Evolutionary conservation across 2,329 filamentous ascomycete genomes (phyloP), one percentile per base, ranked within the genome.

Genomic region (Pseudonectria buxi): DNA sequence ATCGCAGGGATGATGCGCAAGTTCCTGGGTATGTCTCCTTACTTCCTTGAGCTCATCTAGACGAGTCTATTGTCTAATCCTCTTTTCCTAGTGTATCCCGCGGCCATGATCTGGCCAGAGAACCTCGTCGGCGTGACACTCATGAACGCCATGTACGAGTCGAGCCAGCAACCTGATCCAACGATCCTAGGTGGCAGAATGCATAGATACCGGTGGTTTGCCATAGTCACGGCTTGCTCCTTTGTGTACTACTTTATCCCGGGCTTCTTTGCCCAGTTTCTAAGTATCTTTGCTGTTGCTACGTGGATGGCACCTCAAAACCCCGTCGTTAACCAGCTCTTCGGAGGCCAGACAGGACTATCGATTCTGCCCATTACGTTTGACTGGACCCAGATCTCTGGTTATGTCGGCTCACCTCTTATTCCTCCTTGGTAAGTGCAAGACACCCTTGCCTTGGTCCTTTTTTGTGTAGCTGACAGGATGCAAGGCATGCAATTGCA

Each of bases 101-200:
- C 80, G 1, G 75, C 81, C 9, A 84, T 86, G 78, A 84, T 86
- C 39, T 86, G 82, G 81, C 83, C 83, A 0, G 69, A 67, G 2
- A 82, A 76, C 32, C 64, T 87, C 15, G 79, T 82, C 34, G 73
- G 74, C 5, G 74, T 81, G 7, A 74, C 79, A 1, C 61, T 86
- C 25, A 81, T 86, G 65, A 80, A 81, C 46, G 79, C 81, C 41
- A 79, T 88, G 66, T 83, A 88, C 51, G 82, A 86, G 44, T 60
- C 60, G 16, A 69, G 71, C 25, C 63, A 72, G 12, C 50, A 59
- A 11, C 62, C 59, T 2, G 73, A 74, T 54, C 74, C 58, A 26
- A 71, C 57, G 3, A 57, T 78, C 13, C 49, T 78, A 10, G 83
- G 83, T 3, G 84, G 83, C 50, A 69, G 53, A 9, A 78, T 86